Base-by-base conservation (phyloP, 2,329 filamentous ascomycete genomes). In the Botrytis deweyae region DNA sequence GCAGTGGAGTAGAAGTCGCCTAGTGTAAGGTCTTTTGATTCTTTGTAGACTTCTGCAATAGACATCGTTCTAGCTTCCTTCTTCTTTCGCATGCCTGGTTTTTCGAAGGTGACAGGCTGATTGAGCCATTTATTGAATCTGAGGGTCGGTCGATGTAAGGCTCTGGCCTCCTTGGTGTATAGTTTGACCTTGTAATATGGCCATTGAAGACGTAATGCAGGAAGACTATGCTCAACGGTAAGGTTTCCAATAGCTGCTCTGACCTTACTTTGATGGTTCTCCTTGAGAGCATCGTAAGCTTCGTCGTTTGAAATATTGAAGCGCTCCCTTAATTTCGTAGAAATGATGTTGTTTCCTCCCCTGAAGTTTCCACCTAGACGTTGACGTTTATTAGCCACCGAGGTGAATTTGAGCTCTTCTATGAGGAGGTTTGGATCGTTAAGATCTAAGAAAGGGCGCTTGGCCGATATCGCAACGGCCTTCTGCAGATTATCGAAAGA, bases 291-390 rank as follows among this genome's bases (percentile, higher is more conserved):
- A 80, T 98, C 95, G 82, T 99, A 99, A 2, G 95, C 95, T 74
- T 96, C 92, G 80, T 99, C 96, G 76, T 98, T 98, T 44, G 95
- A 97, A 74, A 97, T 93, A 81, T 98, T 98, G 86, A 97, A 99
- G 61, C 95, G 91, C 77, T 92, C 89, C 55, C 89, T 89, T 52
- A 97, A 87, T 73, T 93, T 90, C 72, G 91, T 92, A 4, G 91
- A 90, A 61, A 94, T 84, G 69, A 90, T 91, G 25, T 90, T 89
- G 73, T 89, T 91, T 12, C 88, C 89, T 85, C 90, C 90, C 76
- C 88, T 90, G 76, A 88, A 87, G 76, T 90, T 90, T 70, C 86
- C 84, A 68, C 73, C 76, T 38, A 79, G 63, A 9, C 80, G 77
- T 55, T 75, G 85, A 73, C 90, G 88, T 81, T 93, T 92, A 29